Percentiles rank a stretch among this genome's conserved stretches.
Conservation (phyloP, 345 rosid species). For the Hypericum androsaemum region DNA sequence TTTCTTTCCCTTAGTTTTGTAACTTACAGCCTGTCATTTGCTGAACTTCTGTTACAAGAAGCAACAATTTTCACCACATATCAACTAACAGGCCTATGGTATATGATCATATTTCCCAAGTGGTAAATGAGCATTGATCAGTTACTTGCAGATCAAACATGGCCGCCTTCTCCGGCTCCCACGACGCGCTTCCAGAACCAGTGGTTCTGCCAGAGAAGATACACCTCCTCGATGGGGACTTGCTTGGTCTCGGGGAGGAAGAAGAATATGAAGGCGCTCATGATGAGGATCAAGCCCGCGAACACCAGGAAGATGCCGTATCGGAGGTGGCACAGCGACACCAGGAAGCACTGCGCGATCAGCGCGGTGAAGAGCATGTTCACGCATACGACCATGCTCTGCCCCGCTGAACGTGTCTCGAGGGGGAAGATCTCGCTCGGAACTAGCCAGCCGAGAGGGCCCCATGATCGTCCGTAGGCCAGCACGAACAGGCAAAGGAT, state of each 20-base stretch:
- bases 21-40: too few species aligned
- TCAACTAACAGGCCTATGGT: too few species aligned
- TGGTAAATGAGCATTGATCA: too few species aligned
- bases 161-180: neutral
- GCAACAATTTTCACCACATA: too few species aligned
- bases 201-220: constrained; percentile 60
- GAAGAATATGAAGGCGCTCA: constrained; percentile 70
- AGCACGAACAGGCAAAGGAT: constrained; percentile 60
- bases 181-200: constrained; percentile 79
- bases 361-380: constrained; percentile 78
- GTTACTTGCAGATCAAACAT: too few species aligned
- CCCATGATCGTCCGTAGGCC: constrained; percentile 91
- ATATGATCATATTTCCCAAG: too few species aligned
- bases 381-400: constrained; percentile 71
- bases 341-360: constrained; percentile 73
- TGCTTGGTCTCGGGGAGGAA: constrained; percentile 84
- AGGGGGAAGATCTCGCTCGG: constrained; percentile 84
- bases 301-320: constrained; percentile 69
- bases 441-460: constrained; percentile 91
- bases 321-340: constrained; percentile 55
- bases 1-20: too few species aligned
- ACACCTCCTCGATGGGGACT: constrained; percentile 75
- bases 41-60: too few species aligned
- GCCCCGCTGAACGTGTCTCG: constrained; percentile 92
- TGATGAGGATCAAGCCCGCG: constrained; percentile 47